These are phyloP conservation scores for Centaurea solstitialis DNA, from an alignment of 129 eudicot species.

Conservation along the genomic window DNA sequence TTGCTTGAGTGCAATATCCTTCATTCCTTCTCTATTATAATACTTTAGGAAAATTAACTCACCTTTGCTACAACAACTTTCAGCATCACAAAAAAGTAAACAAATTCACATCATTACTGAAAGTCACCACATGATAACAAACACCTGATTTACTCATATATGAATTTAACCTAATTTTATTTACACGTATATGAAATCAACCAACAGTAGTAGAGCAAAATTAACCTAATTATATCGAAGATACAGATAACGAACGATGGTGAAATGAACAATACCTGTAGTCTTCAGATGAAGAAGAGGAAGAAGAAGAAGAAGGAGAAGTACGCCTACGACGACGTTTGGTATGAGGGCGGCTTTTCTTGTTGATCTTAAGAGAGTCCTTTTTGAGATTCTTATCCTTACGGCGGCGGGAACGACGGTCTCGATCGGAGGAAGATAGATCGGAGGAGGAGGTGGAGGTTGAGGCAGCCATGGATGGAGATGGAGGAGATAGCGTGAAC, in stretches of 20 bases:
- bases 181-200: neutral
- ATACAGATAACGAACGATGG: neutral
- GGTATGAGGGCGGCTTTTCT: constrained; percentile 60
- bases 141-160: neutral
- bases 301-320: constrained; percentile 43
- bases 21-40: neutral
- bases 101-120: neutral
- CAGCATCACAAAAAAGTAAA: neutral
- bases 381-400: constrained; percentile 34
- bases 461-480: constrained; percentile 46
- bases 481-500: neutral
- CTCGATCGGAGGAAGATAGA: constrained; percentile 46
- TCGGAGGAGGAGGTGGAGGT: constrained; percentile 40
- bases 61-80: neutral
- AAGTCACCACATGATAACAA: neutral
- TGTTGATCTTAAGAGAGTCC: constrained; percentile 57
- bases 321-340: constrained; percentile 72
- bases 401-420: constrained; percentile 56
- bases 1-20: neutral
- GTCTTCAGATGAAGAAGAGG: constrained; percentile 47
- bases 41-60: neutral
- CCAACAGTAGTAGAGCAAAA: neutral
- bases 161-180: neutral
- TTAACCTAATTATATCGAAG: neutral
- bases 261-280: constrained; percentile 51